Base-by-base conservation (phyloP, 129 eudicot genomes). In the Escallonia rubra region DNA sequence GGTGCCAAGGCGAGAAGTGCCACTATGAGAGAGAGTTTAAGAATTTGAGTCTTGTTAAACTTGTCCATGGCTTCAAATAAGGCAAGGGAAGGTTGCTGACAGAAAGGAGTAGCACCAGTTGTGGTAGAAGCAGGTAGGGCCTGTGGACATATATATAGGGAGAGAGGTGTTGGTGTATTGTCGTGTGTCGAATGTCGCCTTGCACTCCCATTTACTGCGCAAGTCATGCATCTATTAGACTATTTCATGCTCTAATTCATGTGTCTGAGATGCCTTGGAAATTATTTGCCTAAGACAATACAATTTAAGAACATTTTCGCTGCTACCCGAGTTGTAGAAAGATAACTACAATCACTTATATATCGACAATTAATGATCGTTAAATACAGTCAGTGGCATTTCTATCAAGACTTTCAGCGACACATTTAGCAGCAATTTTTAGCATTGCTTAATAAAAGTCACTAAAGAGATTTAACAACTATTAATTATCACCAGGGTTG, bases 1-100 rank as follows among this genome's bases (percentile, higher is more conserved):
- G 82, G 86, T 2, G 86, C 57, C 34, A 81, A 7, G 43, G 55
- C 12, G 47, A 72, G 66, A 16, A 81, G 72, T 34, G 66, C 47
- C 12, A 57, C 56, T 49, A 81, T 72, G n/a, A 76, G 50, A 47
- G 72, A 15, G 41, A 81, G 75, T 59, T 69, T 76, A 23, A 81
- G 7, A 51, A 81, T 53, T 59, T 81, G 86, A 12, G 70, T 46
- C 38, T 57, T 72, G 50, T 71, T 71, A 12, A 57, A 61, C 42
- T 4, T 65, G 40, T 66, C 85, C 80, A 74, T 70, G 69, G n/a
- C 2, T 66, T 41, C 12, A 9, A 10, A 2, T 50, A 50, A 47
- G n/a, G 50, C 6, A 5, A 9, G 6, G 6, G 6, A 5, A 46
- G 67, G 10, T 64, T 41, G 69, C 10, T 15, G 44, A 48, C 6